Base-by-base conservation (phyloP, 2,329 filamentous ascomycete species). In the Pleurostoma richardsiae region DNA sequence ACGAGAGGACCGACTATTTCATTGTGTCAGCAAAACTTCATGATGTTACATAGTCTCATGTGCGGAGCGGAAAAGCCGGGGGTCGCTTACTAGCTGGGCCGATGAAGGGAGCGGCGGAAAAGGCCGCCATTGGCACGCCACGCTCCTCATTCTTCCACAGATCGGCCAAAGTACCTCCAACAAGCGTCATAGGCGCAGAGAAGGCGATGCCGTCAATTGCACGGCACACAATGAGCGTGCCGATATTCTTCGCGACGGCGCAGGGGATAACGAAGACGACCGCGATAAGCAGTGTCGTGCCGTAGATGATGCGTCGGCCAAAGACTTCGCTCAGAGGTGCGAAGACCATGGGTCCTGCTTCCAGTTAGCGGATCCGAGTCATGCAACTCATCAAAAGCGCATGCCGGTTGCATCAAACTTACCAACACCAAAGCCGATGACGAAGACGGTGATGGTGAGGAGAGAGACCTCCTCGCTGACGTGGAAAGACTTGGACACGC, bases 111-210 rank as follows among this genome's bases (percentile, higher is more conserved):
- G 88, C 88, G 3, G 88, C 88, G 10, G 80, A 86, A 64, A 94
- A 95, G 11, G 86, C 86, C 3, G 88, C 88, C 88, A 95, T 94
- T 19, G 89, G 87, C 2, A 94, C 85, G 58, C 88, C 89, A 45
- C 89, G 79, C 66, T 95, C 88, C 61, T 94, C 88, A 43, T 84
- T 88, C 49, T 70, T 82, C 88, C 88, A 95, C n/a, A 94, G 65
- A 68, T 95, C 89, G 8, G 88, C 86, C 5, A 95, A 68, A 1
- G 87, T 92, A 6, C 89, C 89, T 40, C 88, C 89, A 6, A 91
- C 88, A 1, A 94, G 74, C 0, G 88, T 92, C 85, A 95, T 92
- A 3, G 89, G 88, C 0, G 88, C 88, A 8, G 85, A 90, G 61
- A 92, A 92, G 5, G 86, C 86, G 47, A 94, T 88, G 41, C 89